Conservation (phyloP, 352 stramenopile genomes). For the Plasmopara viticola region DNA sequence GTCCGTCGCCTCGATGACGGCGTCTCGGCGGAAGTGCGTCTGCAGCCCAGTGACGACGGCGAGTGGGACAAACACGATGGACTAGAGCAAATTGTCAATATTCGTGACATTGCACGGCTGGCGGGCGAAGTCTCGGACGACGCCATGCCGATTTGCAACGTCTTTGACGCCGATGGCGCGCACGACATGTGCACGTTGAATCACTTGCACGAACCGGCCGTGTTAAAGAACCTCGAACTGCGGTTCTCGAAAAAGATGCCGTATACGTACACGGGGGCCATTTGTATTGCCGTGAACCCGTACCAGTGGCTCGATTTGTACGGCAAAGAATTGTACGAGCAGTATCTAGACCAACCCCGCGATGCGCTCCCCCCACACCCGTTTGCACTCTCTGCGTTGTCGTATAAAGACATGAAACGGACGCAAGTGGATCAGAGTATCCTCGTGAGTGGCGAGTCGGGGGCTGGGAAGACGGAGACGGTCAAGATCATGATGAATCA, state of each 20-base stretch:
- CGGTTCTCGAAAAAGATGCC: constrained; percentile 64
- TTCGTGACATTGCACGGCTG: constrained; percentile 54
- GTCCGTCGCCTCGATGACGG: constrained; percentile 48
- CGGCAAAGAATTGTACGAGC: constrained; percentile 50
- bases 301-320: constrained; percentile 82
- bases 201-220: constrained; percentile 69
- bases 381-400: constrained; percentile 59
- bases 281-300: constrained; percentile 76
- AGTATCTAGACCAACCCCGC: constrained; percentile 50
- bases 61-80: constrained; percentile 58
- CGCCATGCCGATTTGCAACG: constrained; percentile 82
- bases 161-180: constrained; percentile 52
- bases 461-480: constrained; percentile 92
- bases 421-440: constrained; percentile 82
- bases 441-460: constrained; percentile 79
- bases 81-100: constrained; percentile 50
- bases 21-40: constrained; percentile 45
- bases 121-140: constrained; percentile 67
- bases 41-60: constrained; percentile 49
- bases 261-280: constrained; percentile 79
- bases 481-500: constrained; percentile 91
- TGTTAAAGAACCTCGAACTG: constrained; percentile 72
- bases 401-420: constrained; percentile 72
- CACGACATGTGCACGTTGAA: constrained; percentile 81
- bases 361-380: constrained; percentile 56